Base-by-base conservation (phyloP, 768 basidiomycete genomes). In the Boletus tylopilopsis region DNA sequence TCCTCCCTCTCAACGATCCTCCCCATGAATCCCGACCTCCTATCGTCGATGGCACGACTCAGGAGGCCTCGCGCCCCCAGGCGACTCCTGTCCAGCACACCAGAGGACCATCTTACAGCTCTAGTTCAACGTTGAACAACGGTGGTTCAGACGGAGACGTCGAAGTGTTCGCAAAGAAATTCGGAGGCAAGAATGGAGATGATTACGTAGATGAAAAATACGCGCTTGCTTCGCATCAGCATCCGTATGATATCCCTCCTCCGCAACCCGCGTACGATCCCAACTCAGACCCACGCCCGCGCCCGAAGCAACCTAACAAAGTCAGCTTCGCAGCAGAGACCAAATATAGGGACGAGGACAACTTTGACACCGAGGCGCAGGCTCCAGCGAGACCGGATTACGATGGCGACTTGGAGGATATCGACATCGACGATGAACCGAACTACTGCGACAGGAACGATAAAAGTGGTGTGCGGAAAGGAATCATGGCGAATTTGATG, bases 181-280 rank as follows among this genome's bases (percentile, higher is more conserved):
- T 59, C 19, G 29, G 32, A 13, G 10, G 52, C 11, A 60, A 36
- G 45, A 47, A 53, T 19, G 43, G 54, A 51, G 35, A 47, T 6
- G 48, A 62, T 23, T 66, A 71, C 21, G 49, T 62, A n/a, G 60
- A 73, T 46, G 63, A 68, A 51, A 74, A 68, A 59, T 79, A 71
- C 49, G 72, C 79, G 1, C 61, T 81, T 38, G 77, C 80, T 16
- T 80, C 81, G 4, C 78, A 81, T 66, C 68, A 74, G 42, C 81
- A 85, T 53, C 82, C 83, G 10, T 76, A 82, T 54, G 80, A 83
- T 39, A 82, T 87, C 35, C 69, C 68, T 16, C 73, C 81, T 2
- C 85, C 84, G 3, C 62, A 68, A 33, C 64, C 68, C 47, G 73
- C 70, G 4, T 77, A 79, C 53, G 49, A 67, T 37, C 44, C 37